Base-by-base conservation (phyloP, 2,329 filamentous ascomycete genomes). In the Aspergillus quadricinctus region DNA sequence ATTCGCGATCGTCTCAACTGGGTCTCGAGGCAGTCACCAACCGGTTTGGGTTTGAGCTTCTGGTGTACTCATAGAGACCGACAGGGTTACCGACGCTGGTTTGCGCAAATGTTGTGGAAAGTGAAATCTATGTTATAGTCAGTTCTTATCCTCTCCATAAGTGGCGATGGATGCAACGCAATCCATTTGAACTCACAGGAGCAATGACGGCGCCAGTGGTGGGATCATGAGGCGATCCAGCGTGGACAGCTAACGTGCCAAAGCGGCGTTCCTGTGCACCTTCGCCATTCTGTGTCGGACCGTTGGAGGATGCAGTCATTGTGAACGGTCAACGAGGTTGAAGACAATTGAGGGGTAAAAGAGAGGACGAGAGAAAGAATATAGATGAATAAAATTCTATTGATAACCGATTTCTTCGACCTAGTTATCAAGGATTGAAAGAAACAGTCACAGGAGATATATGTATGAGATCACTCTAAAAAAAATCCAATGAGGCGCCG, bases 81-180 rank as follows among this genome's bases (percentile, higher is more conserved):
- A 97, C 80, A 1, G 94, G 94, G 75, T 89, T 85, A 62, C 93
- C 94, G 23, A 96, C 92, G 11, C 86, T 84, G 14, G 86, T 87
- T 79, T 99, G 94, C n/a, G 90, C 91, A 71, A 93, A 99, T 5
- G 94, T 99, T 17, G 94, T 97, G 25, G 92, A 96, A 25, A 99
- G 85, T 9, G 93, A 97, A 74, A 99, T 97, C 81, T 85, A 62
- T 3, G 19, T 14, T 25, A 5, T 23, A 14, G 3, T 46, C 25
- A 46, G 43, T 27, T 25, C 23, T 23, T 23, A 14, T 14, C 43
- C 5, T 46, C 21, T 14, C 3, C 19, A 27, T 14, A 27, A 7
- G 10, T 23, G 4, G 5, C 21, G 14, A 46, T 27, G 21, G 43
- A 46, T 46, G 21, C 43, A 21, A 17, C 11, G 55, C 27, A 28